Evolutionary conservation across 805 yeast species (phyloP), one percentile per base, ranked within the genome.

Genomic region (Yarrowia osloensis): DNA sequence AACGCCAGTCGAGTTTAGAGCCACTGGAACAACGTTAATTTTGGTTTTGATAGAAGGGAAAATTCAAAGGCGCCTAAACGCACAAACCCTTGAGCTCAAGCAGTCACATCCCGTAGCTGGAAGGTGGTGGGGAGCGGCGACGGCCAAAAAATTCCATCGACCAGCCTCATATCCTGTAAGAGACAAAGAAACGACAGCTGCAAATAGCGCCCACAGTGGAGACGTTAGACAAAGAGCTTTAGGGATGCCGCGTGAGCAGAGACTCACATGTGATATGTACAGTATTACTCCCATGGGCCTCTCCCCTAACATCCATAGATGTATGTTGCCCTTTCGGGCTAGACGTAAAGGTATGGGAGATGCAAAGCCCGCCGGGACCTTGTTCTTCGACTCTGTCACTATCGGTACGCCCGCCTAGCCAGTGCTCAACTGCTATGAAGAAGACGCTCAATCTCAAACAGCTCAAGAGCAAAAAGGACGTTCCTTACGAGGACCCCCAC

Each of bases 401-500:
- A 29, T 21, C 46, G 5, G 46, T 37, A 33, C 42, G 29, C 39
- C 29, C 33, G 22, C 28, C 28, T 33, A 33, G 39, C 42, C 42
- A 15, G 59, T 31, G 42, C 19, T 22, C 13, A 22, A 8, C 61
- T n/a, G 44, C 61, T 22, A 57, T 57, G 63, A 59, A 66, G 50
- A 67, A 46, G 67, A 61, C 67, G 39, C 67, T 67, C 61, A 55
- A 67, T 29, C 61, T 67, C 47, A 39, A 46, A 40, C 50, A 61
- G 52, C 55, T 67, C 49, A 62, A 61, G 67, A 26, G 52, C 65
- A 67, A 67, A 31, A 66, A 66, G 40, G 54, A 66, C 24, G 59
- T 54, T 3, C 49, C 67, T 17, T 71, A 72, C 65, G 54, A 52
- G 31, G 73, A 71, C 50, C 31, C 66, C n/a, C 69, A 28, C 31